phyloP scores from a whole-genome alignment of 2,329 filamentous ascomycete genomes.

The Ampelomyces quisqualis region DNA sequence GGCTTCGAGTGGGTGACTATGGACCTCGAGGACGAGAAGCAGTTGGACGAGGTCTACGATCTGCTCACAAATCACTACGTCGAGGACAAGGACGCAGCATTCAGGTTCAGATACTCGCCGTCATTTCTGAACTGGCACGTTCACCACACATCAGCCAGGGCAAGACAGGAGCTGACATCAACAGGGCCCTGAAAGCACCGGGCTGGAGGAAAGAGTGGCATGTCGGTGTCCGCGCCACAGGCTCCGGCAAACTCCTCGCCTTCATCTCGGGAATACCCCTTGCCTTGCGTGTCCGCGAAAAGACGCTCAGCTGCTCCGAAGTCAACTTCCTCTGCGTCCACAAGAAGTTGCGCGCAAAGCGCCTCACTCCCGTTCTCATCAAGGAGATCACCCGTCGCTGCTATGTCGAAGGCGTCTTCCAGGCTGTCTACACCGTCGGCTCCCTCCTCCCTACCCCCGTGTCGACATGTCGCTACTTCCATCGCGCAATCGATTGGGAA shows the following conservation, averaged over 20 bases:
- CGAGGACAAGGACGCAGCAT: slow-evolving; percentile 95
- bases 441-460: slow-evolving; percentile 88
- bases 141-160: not conserved
- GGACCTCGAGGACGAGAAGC: slow-evolving; percentile 74
- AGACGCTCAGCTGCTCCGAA: slow-evolving; percentile 75
- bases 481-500: slow-evolving; percentile 90
- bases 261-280: slow-evolving; percentile 95
- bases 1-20: slow-evolving; percentile 95
- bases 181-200: slow-evolving; percentile 87
- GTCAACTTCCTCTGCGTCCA: slow-evolving; percentile 99
- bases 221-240: slow-evolving; percentile 81
- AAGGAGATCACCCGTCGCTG: slow-evolving; percentile 95
- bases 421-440: slow-evolving; percentile 94
- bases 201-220: slow-evolving; percentile 96
- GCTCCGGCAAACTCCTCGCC: slow-evolving; percentile 84
- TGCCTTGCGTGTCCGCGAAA: slow-evolving; percentile 74
- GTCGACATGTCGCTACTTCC: slow-evolving; percentile 92
- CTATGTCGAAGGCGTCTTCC: slow-evolving; percentile 83
- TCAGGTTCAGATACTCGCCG: slow-evolving; percentile 92
- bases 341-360: slow-evolving; percentile 94
- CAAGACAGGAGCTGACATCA: slow-evolving; percentile 9
- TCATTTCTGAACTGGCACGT: slow-evolving; percentile 84
- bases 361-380: slow-evolving; percentile 89
- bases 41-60: slow-evolving; percentile 87
- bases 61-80: slow-evolving; percentile 93